Conservation (phyloP, 148 eudicot species). For the Persicaria maculosa region DNA sequence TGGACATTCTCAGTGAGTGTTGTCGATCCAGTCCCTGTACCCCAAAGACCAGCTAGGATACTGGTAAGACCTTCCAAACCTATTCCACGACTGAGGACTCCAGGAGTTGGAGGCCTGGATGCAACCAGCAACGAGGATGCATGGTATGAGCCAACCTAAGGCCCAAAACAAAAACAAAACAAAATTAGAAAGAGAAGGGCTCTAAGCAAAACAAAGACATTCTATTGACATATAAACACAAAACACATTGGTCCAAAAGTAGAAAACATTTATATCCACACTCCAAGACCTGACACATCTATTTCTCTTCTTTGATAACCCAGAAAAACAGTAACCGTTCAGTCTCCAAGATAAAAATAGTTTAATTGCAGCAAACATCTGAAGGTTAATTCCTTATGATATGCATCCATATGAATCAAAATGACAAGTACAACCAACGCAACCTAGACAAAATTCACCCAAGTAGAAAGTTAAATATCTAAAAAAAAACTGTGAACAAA, state of each 20-base stretch:
- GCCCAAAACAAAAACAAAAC: neutral
- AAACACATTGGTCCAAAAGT: neutral
- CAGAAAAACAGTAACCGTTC: neutral
- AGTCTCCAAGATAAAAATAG: neutral
- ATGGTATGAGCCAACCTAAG: slow-evolving; percentile 90
- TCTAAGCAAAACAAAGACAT: neutral
- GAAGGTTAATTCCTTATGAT: neutral
- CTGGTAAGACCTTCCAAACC: slow-evolving; percentile 92
- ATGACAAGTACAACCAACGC: neutral
- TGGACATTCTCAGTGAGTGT: slow-evolving; percentile 92
- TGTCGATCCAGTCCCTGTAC: slow-evolving; percentile 88
- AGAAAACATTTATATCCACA: neutral
- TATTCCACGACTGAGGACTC: slow-evolving; percentile 85
- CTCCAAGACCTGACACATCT: neutral
- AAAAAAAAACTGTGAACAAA: neutral
- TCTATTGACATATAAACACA: neutral
- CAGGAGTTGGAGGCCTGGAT: slow-evolving; percentile 95
- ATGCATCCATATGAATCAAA: neutral
- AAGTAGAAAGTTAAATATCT: neutral
- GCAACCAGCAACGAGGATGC: slow-evolving; percentile 90
- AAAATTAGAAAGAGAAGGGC: neutral
- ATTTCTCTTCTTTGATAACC: neutral
- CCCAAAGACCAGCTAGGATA: slow-evolving; percentile 92
- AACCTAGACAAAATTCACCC: neutral
- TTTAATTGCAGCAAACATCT: neutral